These are phyloP conservation scores for Parietaria judaica DNA, from an alignment of 306 rosid species.

Conservation along the genomic window DNA sequence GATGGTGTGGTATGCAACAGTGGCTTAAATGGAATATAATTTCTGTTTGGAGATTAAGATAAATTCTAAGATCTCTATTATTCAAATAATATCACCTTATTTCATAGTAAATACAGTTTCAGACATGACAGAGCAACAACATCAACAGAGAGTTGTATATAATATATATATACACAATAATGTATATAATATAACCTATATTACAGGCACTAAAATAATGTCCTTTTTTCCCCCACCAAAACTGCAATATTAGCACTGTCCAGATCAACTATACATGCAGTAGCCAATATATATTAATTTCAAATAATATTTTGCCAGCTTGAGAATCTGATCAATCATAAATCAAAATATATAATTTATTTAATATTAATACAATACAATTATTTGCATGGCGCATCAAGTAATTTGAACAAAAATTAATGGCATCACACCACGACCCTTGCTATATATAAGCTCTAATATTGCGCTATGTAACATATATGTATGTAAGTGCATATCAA, in stretches of 20 bases:
- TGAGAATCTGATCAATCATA: constrained; percentile 25
- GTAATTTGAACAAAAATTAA: constrained; percentile 15
- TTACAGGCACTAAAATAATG: no score
- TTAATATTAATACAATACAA: constrained; percentile 14
- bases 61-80: no score
- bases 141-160: no score
- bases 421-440: constrained; percentile 17
- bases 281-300: constrained; percentile 4
- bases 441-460: constrained; percentile 29
- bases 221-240: no score
- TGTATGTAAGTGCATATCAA: neutral
- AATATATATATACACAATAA: no score
- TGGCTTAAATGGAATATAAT: no score
- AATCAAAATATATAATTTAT: neutral
- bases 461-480: neutral
- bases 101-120: no score
- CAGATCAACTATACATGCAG: constrained; percentile 14
- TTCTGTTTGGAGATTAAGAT: no score
- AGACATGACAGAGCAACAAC: no score
- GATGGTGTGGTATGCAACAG: no score
- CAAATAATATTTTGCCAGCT: constrained; percentile 39
- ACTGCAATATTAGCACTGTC: neutral
- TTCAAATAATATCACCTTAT: no score
- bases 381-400: constrained; percentile 27
- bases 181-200: no score